Base-by-base conservation (phyloP, 495 filamentous ascomycete genomes). In the Parachaetomium inaequale region DNA sequence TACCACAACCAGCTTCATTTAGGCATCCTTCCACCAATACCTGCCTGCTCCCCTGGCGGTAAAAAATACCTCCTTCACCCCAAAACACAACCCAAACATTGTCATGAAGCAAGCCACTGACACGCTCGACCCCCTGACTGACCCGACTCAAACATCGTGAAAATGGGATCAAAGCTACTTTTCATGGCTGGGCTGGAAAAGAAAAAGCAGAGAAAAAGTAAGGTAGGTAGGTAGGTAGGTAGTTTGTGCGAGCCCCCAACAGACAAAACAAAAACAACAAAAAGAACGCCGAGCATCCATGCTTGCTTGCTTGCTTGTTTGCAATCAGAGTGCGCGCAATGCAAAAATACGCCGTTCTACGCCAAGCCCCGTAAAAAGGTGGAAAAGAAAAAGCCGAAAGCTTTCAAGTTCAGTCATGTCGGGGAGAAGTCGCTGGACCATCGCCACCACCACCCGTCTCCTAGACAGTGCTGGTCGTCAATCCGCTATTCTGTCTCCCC, bases 401-500 rank as follows among this genome's bases (percentile, higher is more conserved):
- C 42, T 23, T 46, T 23, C 42, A 11, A n/a, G 19, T 46, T 46
- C 19, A 46, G 42, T 46, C 42, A 19, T 19, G 14, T n/a, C 26
- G 8, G 8, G 17, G 17, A 31, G 49, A 31, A 19, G 29, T 21
- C 28, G 28, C 14, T 1, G 14, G n/a, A 34, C 36, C 42, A 17
- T 52, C 42, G 40, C 17, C 19, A 17, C 42, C 42, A 46, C 42
- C n/a, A 46, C 36, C 21, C 55, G 49, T 46, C 36, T 40, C 46
- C 66, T 70, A 74, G 51, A 64, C 66, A 46, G 67, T 72, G 52
- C 73, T 66, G 17, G 68, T 70, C 29, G 74, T 71, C 63, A 75
- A 62, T 31, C 70, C 63, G 47, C 69, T 76, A 51, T 76, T 75
- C 50, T 72, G 76, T 43, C 72, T 74, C 29, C 69, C 74, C 80